Evolutionary conservation across 1,284 basidiomycete genomes (phyloP).

Genomic region (Laetiporus sulphureus): DNA sequence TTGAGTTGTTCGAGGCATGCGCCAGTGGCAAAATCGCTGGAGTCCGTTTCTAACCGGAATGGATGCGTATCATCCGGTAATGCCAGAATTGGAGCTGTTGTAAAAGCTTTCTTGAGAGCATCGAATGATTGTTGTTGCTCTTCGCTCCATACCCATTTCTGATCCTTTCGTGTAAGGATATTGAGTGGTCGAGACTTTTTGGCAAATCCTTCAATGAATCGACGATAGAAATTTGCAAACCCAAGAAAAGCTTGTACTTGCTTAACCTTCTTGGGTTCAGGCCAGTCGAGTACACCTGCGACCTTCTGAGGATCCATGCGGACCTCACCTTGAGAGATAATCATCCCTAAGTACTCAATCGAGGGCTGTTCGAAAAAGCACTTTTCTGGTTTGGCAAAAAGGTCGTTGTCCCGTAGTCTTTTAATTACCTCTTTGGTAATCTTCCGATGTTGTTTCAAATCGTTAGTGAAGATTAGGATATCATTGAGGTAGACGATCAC

Average conservation of each 20-base stretch:
- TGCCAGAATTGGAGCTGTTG: neutral
- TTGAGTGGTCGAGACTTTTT: constrained; percentile 23
- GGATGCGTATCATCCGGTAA: neutral
- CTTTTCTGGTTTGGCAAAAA: constrained; percentile 29
- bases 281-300: constrained; percentile 27
- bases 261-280: constrained; percentile 18
- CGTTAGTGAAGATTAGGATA: constrained; percentile 19
- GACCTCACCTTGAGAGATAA: constrained; percentile 23
- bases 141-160: constrained; percentile 11
- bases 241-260: constrained; percentile 31
- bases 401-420: constrained; percentile 20
- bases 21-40: neutral
- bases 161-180: constrained; percentile 14
- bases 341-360: constrained; percentile 33
- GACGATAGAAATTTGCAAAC: constrained; percentile 33
- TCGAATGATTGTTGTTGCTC: neutral
- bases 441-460: constrained; percentile 9
- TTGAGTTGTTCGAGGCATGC: neutral
- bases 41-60: neutral
- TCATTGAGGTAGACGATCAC: constrained; percentile 24
- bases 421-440: constrained; percentile 26
- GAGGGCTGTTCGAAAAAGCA: constrained; percentile 26
- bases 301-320: constrained; percentile 33
- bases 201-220: constrained; percentile 32
- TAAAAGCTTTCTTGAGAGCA: neutral